Conservation (phyloP, 331 rosid species). For the Quercus tomentella region DNA sequence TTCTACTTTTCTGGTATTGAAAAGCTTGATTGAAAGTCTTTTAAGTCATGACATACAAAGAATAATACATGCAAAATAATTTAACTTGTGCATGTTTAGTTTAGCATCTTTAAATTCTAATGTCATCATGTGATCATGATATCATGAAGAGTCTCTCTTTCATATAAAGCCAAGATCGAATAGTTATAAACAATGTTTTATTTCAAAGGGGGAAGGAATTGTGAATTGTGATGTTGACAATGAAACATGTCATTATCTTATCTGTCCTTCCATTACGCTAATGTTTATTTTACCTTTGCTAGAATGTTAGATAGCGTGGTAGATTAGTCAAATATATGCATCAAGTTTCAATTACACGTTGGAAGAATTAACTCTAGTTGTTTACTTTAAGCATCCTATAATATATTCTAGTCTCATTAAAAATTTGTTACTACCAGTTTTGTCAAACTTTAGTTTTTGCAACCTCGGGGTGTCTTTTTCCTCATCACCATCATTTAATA, state of each 20-base stretch:
- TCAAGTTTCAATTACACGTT: background rate
- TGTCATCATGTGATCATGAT: background rate
- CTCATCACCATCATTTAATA: no score
- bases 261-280: conserved; percentile 7
- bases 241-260: background rate
- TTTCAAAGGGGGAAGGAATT: background rate
- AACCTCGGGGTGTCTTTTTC: no score
- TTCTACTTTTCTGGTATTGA: background rate
- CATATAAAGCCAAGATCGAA: background rate
- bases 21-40: background rate
- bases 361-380: no score
- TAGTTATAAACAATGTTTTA: background rate
- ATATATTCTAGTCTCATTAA: no score
- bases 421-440: no score
- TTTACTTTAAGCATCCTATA: no score
- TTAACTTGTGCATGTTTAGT: background rate
- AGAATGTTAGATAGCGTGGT: conserved; percentile 6
- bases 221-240: background rate
- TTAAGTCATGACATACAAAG: background rate
- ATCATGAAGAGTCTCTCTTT: background rate
- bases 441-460: no score
- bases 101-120: background rate
- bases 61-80: background rate
- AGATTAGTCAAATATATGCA: background rate
- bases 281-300: background rate